Evolutionary conservation across 805 yeast species (phyloP).

Genomic region (Saturnispora halmiae): DNA sequence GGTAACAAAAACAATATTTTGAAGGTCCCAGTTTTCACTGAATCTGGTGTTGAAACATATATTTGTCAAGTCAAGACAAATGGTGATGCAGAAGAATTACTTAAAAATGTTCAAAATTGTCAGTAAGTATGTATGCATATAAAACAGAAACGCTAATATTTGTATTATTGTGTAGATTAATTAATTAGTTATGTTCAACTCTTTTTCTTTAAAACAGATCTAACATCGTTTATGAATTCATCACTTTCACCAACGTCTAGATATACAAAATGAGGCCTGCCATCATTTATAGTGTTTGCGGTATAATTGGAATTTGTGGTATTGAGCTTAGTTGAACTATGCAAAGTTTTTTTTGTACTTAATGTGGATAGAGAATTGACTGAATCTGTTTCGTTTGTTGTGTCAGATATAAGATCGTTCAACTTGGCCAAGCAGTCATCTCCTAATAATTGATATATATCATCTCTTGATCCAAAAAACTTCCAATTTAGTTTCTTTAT

Average conservation of each 20-base stretch:
- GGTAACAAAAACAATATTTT: conserved; percentile 56
- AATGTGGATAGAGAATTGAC: background rate
- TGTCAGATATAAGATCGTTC: conserved; percentile 17
- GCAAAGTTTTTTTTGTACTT: conserved; percentile 1
- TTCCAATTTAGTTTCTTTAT: conserved; percentile 40
- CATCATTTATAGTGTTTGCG: conserved; percentile 7
- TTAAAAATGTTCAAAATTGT: conserved; percentile 24
- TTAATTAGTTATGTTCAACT: too few species aligned
- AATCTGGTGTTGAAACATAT: conserved; percentile 57
- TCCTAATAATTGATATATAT: conserved; percentile 36
- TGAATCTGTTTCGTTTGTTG: conserved; percentile 6
- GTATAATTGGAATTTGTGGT: background rate
- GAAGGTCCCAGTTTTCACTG: conserved; percentile 53
- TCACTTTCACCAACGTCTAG: conserved; percentile 42
- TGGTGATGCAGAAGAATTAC: conserved; percentile 53
- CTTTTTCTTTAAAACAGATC: conserved; percentile 30
- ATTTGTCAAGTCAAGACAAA: conserved; percentile 68
- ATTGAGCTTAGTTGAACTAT: background rate
- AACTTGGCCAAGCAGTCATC: conserved; percentile 24
- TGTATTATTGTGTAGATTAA: too few species aligned
- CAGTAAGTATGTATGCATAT: conserved; percentile 13
- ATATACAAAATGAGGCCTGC: conserved; percentile 24
- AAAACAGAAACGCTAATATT: too few species aligned
- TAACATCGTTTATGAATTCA: conserved; percentile 37
- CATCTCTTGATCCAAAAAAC: conserved; percentile 42